Evolutionary conservation across 179 eudicot species (phyloP).

Genomic region (Beta macrorhiza): DNA sequence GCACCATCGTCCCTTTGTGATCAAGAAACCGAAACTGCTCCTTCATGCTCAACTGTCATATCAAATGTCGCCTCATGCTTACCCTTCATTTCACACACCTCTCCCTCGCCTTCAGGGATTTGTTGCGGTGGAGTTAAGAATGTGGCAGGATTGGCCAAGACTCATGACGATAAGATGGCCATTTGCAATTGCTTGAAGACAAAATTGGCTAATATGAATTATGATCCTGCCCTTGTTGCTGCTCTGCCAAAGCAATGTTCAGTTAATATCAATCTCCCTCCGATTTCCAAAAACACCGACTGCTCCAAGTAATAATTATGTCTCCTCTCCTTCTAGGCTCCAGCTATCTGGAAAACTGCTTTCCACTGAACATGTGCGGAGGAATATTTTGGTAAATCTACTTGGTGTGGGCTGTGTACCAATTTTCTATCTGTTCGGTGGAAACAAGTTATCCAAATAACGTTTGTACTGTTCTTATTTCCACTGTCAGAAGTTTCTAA

Average conservation of each 20-base stretch:
- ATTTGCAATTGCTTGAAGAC: constrained; percentile 33
- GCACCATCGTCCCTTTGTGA: not conserved
- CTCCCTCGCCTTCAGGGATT: constrained; percentile 10
- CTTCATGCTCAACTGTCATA: constrained; percentile 14
- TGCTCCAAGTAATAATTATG: constrained; percentile 29
- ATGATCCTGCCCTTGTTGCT: constrained; percentile 24
- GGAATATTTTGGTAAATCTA: too few species aligned
- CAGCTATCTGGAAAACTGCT: too few species aligned
- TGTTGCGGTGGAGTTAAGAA: constrained; percentile 31
- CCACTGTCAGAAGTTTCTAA: not conserved
- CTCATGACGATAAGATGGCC: not conserved
- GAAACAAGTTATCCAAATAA: too few species aligned
- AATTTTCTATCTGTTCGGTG: too few species aligned
- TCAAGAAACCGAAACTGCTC: not conserved
- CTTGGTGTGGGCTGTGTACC: too few species aligned
- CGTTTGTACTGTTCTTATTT: not conserved
- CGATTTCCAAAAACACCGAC: constrained; percentile 24
- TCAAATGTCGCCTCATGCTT: constrained; percentile 21
- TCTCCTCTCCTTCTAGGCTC: not conserved
- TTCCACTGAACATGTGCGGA: too few species aligned
- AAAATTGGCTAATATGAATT: not conserved
- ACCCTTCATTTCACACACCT: constrained; percentile 10
- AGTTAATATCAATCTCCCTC: constrained; percentile 16
- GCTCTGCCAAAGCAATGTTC: constrained; percentile 17
- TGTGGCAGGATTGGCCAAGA: constrained; percentile 12